A percentile compares a stretch with the other conserved stretches of the same genome.
Evolutionary conservation across 2,329 filamentous ascomycete genomes (phyloP).

Genomic region (Aspergillus fischeri): DNA sequence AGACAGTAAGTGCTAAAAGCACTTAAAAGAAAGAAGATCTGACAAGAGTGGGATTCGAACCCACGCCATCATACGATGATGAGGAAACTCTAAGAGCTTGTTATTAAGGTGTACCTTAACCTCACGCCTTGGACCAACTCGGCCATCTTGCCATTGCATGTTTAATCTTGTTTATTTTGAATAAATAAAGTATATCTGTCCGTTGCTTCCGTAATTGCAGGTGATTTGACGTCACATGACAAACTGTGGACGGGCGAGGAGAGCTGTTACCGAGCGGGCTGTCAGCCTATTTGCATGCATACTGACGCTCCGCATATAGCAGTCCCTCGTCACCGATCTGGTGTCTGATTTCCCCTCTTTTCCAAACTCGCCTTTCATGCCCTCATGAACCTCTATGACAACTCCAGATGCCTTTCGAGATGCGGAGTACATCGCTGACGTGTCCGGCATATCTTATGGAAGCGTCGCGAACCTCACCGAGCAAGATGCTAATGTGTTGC

Average conservation of each 20-base stretch:
- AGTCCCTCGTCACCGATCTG: background rate
- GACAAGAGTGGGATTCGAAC: background rate
- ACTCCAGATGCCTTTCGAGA: slow-evolving; percentile 43
- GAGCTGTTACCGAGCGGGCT: background rate
- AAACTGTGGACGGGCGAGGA: background rate
- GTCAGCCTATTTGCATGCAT: background rate
- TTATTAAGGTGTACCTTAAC: slow-evolving; percentile 21
- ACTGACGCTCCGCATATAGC: background rate
- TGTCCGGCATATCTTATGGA: slow-evolving; percentile 37
- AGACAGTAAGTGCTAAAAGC: too few relatives aligned
- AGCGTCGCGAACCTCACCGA: slow-evolving; percentile 17
- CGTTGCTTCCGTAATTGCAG: too few relatives aligned
- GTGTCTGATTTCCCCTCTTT: background rate
- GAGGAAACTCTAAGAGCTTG: background rate
- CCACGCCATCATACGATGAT: background rate
- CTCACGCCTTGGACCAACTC: slow-evolving; percentile 33
- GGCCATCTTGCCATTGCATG: slow-evolving; percentile 26
- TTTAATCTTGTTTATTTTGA: slow-evolving; percentile 7
- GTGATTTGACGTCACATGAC: background rate
- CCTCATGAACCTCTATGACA: slow-evolving; percentile 46
- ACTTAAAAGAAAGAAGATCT: background rate
- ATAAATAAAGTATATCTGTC: too few relatives aligned
- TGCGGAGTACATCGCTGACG: slow-evolving; percentile 46
- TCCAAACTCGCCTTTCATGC: slow-evolving; percentile 23
- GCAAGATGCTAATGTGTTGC: slow-evolving; percentile 11